Evolutionary conservation across 768 basidiomycete genomes (phyloP), one percentile per base, ranked within the genome.

Genomic region (Suillus plorans): DNA sequence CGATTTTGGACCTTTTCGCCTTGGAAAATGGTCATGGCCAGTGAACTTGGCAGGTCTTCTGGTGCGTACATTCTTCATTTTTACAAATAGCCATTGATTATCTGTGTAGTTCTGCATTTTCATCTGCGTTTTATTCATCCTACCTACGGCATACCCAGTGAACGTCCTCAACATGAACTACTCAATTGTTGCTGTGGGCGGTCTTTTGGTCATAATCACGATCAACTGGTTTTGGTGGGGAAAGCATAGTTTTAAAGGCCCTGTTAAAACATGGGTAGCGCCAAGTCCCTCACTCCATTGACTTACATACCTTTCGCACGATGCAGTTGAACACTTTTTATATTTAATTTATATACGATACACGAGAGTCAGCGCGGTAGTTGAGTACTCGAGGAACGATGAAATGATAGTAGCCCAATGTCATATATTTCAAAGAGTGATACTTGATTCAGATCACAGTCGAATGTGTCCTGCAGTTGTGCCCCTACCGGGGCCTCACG

Each of bases 121-220:
- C 73, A 79, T 86, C 31, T 86, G 84, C 70, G 69, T 84, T 5
- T 78, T 86, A 4, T 86, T 87, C 74, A 74, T 87, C 64, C 77
- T 87, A 28, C 85, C 85, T 7, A 87, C 86, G n/a, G 78, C 81
- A 1, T 78, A 78, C 59, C 86, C 85, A 0, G 84, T 84, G 25
- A 82, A 74, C 49, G 66, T 75, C 56, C 70, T 80, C 57, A 82
- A 85, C 71, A 87, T 86, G 86, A 86, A 87, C 72, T 86, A 87
- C 64, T 78, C 86, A 0, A 75, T 86, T 59, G 78, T 86, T 5
- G 84, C 85, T 5, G 76, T 86, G n/a, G 84, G 83, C 4, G 83
- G 75, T 0, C 74, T 86, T 13, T 66, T 79, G 31, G 37, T 84
- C 39, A 69, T 86, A n/a, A 84, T 85, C 20, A 71, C 73, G 6